Conservation (phyloP, 1,284 basidiomycete species). For the Phenoliferia sp. region DNA sequence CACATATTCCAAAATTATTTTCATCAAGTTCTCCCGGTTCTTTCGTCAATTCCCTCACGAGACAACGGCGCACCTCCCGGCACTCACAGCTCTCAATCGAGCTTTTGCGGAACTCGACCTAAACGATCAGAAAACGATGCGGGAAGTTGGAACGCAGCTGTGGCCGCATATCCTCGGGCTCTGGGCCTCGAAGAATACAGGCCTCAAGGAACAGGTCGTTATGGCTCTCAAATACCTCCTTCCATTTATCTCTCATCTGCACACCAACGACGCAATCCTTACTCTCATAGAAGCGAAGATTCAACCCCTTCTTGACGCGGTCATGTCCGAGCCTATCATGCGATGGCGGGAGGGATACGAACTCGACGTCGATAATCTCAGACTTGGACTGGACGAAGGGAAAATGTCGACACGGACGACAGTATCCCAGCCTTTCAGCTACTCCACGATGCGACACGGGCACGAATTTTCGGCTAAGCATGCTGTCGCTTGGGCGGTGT, state of each 20-base stretch:
- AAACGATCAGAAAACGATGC: conserved; percentile 59
- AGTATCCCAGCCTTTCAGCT: conserved; percentile 47
- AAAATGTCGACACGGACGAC: conserved; percentile 47
- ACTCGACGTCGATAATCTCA: conserved; percentile 61
- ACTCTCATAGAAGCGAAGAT: background rate
- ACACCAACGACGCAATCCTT: background rate
- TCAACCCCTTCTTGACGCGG: conserved; percentile 41
- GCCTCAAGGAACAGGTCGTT: conserved; percentile 54
- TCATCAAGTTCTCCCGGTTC: conserved; percentile 62
- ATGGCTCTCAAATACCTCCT: conserved; percentile 64
- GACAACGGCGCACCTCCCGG: conserved; percentile 68
- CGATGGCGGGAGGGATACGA: conserved; percentile 52
- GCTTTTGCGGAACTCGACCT: conserved; percentile 66
- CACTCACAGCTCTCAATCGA: conserved; percentile 61
- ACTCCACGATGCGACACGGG: conserved; percentile 59
- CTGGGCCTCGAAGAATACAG: conserved; percentile 74
- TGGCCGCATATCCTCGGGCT: conserved; percentile 63
- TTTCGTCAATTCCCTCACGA: conserved; percentile 61
- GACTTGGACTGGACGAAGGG: conserved; percentile 49
- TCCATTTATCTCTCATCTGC: conserved; percentile 53
- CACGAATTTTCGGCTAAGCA: conserved; percentile 64
- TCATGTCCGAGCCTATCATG: conserved; percentile 60
- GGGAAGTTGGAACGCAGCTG: conserved; percentile 54
- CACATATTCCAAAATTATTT: conserved; percentile 47
- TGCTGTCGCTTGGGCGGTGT: conserved; percentile 70